A percentile compares a stretch with the other conserved stretches of the same genome.
These are phyloP conservation scores for Fusarium sp. DNA, from an alignment of 2,329 filamentous ascomycete species.

Conservation along the genomic window DNA sequence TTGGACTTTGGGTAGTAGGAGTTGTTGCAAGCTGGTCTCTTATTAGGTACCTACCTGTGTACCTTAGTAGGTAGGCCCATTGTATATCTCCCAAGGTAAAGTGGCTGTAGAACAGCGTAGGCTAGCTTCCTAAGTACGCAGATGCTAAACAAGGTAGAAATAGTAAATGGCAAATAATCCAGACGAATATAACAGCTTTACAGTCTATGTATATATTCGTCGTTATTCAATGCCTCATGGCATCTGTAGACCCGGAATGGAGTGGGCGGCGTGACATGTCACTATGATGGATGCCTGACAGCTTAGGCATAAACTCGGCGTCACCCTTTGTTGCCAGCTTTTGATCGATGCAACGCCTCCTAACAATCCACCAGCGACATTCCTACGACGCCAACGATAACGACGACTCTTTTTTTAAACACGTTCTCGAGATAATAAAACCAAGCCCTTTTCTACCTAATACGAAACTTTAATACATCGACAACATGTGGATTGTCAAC, in stretches of 20 bases:
- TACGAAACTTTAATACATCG: constrained; percentile 42
- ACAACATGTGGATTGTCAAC: constrained; percentile 91
- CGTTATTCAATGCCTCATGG: constrained; percentile 24
- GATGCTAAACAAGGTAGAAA: too few relatives aligned
- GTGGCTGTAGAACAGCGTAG: too few relatives aligned
- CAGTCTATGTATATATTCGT: constrained; percentile 7
- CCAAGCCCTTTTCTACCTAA: constrained; percentile 39
- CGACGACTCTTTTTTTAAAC: constrained; percentile 35
- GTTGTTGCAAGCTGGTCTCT: too few relatives aligned
- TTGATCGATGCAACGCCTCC: constrained; percentile 44
- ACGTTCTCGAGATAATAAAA: constrained; percentile 30
- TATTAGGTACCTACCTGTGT: too few relatives aligned
- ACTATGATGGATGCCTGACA: constrained; percentile 45
- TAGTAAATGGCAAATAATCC: background rate
- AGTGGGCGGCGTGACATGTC: constrained; percentile 41
- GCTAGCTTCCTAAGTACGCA: too few relatives aligned
- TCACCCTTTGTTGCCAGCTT: constrained; percentile 52
- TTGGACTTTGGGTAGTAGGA: too few relatives aligned
- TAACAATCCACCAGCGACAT: constrained; percentile 41
- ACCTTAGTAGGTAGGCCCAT: background rate
- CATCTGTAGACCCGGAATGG: constrained; percentile 26
- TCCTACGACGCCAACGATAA: constrained; percentile 48
- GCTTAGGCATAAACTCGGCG: constrained; percentile 41
- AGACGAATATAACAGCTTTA: background rate
- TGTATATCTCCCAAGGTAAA: background rate